Evolutionary conservation across 2,329 filamentous ascomycete species (phyloP), one percentile per base, ranked within the genome.

Genomic region (Hymenoscyphus albidus): DNA sequence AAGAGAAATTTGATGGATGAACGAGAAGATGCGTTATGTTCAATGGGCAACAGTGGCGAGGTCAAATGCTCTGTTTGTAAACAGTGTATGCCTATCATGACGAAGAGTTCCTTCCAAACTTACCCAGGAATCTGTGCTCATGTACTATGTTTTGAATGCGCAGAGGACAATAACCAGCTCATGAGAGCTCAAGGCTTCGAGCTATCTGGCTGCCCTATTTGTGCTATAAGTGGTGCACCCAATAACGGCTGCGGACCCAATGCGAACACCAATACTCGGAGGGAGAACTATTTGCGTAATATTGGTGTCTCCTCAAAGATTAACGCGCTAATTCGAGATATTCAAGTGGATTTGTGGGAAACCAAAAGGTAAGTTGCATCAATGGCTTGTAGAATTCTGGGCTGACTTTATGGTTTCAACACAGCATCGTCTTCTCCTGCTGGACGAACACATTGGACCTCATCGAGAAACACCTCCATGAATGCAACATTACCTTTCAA

Each of bases 381-480:
- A 35, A 35, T 32, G 27, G 13, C 54, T n/a, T 31, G 27, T 18
- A 16, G 9, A 82, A 78, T 55, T 80, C 81, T 18, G 18, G 16
- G n/a, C 44, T 35, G 35, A 35, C 3, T 7, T 48, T 48, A 48
- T 22, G 44, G 39, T 76, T 82, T 55, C 82, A 57, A 44, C 82
- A 48, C 81, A 69, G 67, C 51, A 69, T 70, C 6, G 58, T 70
- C 40, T 67, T 69, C 31, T 68, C 68, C 9, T 65, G 66, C 38
- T 69, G 68, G 66, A 68, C 64, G 7, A 63, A 63, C 12, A 65
- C 64, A 6, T 59, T 69, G 22, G 57, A 68, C 42, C 61, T 68
- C 13, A 60, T 66, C n/a, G 62, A 82, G 79, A 72, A 54, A 2
- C 73, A 77, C 40, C 70, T 82, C 0, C 10, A 70, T 0, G 9